Evolutionary conservation across 139 green algal species (phyloP), one percentile per base, ranked within the genome.

Genomic region (Chloropicon primus): DNA sequence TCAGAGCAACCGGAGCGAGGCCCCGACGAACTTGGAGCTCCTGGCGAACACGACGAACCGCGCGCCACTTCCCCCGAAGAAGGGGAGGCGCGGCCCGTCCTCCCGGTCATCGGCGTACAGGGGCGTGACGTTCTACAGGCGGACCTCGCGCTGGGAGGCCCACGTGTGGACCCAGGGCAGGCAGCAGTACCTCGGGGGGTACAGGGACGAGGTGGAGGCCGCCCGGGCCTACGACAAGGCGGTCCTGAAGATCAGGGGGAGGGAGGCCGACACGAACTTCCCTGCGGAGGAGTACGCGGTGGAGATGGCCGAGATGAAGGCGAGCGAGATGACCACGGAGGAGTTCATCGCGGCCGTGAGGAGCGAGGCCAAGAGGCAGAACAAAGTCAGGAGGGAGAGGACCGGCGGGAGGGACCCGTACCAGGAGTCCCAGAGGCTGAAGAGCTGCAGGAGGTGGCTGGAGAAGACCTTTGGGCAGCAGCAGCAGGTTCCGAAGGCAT

Each of bases 221-320:
- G 73, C 73, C 73, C n/a, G 24, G 2, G 73, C 24, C 2, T 76
- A 76, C n/a, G 73, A 76, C 73, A 76, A 76, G n/a, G 73, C 28
- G 2, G 27, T 27, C 23, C 2, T 76, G 2, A 76, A 76, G 73
- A 54, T 28, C 10, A 26, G 73, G 17, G 73, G 73, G 24, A 29
- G 21, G 73, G 28, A 27, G 2, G 41, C 41, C 41, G 41, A 62
- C 41, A 76, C 27, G 2, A 76, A 76, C n/a, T 76, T 76, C 73
- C 24, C 73, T 2, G 25, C 73, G 2, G 73, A 76, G 25, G 21
- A 76, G n/a, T 76, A 76, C 73, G 25, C 73, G 10, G 41, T n/a
- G 41, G 41, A 62, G 41, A 62, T 62, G 41, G 10, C 10, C 41
- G 41, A 62, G 41, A 62, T 62, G 41, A 5, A 17, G 17, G 41